A percentile compares a stretch with the other conserved stretches of the same genome.
Conservation (phyloP, 345 rosid genomes). For the Salix purpurea region DNA sequence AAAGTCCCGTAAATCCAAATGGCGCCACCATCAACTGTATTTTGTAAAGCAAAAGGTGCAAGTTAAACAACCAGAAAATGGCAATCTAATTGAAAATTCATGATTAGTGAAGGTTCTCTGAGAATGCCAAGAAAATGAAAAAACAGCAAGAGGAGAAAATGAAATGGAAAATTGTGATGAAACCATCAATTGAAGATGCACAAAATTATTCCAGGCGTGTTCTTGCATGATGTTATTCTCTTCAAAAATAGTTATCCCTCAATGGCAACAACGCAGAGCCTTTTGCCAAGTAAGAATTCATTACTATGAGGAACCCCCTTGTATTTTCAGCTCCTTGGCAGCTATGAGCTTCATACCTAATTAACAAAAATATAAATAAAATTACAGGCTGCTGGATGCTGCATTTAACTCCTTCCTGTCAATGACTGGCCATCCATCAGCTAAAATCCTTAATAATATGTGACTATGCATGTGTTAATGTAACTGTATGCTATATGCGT, state of each 20-base stretch:
- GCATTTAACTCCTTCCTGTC: background rate
- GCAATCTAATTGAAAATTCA: too few relatives aligned
- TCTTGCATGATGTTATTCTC: background rate
- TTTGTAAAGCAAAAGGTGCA: too few relatives aligned
- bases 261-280: background rate
- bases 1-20: too few relatives aligned
- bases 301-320: background rate
- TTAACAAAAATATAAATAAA: background rate
- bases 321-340: background rate
- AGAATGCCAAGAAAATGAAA: too few relatives aligned
- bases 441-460: background rate
- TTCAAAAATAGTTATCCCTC: background rate
- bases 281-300: background rate
- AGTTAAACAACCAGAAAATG: too few relatives aligned
- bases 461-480: background rate
- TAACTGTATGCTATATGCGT: too few relatives aligned
- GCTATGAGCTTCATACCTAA: background rate
- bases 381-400: background rate
- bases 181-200: background rate
- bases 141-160: background rate
- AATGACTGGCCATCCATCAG: background rate
- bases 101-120: too few relatives aligned
- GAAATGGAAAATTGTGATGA: background rate
- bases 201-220: background rate
- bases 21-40: too few relatives aligned